These are phyloP conservation scores for Pythium volutum DNA, from an alignment of 352 stramenopile species.

Conservation along the genomic window DNA sequence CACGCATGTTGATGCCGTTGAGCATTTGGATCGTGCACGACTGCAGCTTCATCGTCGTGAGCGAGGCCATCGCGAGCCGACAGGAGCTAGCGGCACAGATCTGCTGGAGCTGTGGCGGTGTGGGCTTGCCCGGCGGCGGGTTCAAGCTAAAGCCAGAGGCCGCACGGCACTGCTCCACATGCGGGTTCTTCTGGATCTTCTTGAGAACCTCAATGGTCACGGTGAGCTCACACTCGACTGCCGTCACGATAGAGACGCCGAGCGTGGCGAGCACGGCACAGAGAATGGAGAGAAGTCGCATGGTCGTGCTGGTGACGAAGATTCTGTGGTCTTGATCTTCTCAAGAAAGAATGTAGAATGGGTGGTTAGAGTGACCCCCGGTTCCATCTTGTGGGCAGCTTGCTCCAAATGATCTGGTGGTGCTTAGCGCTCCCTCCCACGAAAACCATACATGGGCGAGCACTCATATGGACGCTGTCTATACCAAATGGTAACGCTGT, in stretches of 20 bases:
- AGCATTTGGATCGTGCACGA: constrained; percentile 30
- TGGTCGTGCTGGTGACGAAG: neutral
- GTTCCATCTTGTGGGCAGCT: no score
- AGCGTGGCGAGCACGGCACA: neutral
- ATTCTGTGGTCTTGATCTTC: no score
- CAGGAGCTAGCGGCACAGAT: constrained; percentile 11
- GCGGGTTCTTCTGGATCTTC: constrained; percentile 15
- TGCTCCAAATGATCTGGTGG: no score
- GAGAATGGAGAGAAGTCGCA: neutral
- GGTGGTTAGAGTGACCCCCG: no score
- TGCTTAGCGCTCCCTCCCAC: no score
- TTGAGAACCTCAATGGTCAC: constrained; percentile 17
- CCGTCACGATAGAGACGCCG: neutral
- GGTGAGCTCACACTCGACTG: constrained; percentile 14
- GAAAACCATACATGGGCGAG: no score
- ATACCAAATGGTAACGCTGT: no score
- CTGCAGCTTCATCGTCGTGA: constrained; percentile 14
- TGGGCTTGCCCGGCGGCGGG: constrained; percentile 11
- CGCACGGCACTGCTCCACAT: constrained; percentile 2
- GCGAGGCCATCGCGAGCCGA: neutral
- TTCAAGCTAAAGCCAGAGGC: constrained; percentile 10
- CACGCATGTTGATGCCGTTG: constrained; percentile 24
- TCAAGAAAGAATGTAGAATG: neutral
- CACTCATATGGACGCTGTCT: no score
- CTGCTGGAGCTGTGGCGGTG: constrained; percentile 8